Evolutionary conservation across 1,284 basidiomycete species (phyloP).

Genomic region (Leccinum glutinopallens): DNA sequence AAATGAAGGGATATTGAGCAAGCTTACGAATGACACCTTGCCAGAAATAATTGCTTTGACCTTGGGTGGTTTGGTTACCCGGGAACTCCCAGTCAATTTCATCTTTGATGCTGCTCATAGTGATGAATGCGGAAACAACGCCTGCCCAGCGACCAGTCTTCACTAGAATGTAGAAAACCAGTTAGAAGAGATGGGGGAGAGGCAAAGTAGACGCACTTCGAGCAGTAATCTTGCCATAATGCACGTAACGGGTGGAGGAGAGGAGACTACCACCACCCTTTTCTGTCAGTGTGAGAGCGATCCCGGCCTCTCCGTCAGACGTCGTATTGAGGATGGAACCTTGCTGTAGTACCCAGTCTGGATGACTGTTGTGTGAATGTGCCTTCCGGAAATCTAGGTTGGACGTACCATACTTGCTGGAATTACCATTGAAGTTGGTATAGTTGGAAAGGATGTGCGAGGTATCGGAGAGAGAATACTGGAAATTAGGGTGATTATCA

Average conservation of each 20-base stretch:
- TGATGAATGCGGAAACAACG: constrained; percentile 82
- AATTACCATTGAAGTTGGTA: constrained; percentile 74
- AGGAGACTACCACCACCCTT: constrained; percentile 73
- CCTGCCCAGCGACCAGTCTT: constrained; percentile 74
- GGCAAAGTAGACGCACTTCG: constrained; percentile 46
- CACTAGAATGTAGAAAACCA: constrained; percentile 45
- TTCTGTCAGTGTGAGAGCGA: constrained; percentile 67
- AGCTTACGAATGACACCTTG: constrained; percentile 71
- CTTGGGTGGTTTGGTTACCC: constrained; percentile 58
- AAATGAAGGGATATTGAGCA: not conserved
- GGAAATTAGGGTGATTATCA: constrained; percentile 10
- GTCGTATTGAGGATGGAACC: constrained; percentile 67
- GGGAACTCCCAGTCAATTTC: constrained; percentile 89
- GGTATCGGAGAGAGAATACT: constrained; percentile 69
- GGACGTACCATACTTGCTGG: constrained; percentile 51
- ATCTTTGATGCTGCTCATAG: constrained; percentile 83
- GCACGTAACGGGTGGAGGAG: constrained; percentile 78
- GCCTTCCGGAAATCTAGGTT: not conserved
- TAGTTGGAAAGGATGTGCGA: constrained; percentile 66
- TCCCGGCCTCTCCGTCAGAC: constrained; percentile 61
- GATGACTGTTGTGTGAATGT: not conserved
- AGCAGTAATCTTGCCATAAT: constrained; percentile 79
- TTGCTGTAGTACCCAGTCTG: constrained; percentile 73
- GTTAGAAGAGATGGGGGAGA: not conserved
- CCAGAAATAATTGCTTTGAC: constrained; percentile 81